A percentile compares a stretch with the other conserved stretches of the same genome.
Conservation (phyloP, 2,329 filamentous ascomycete species). For the Talaromyces atroroseus region DNA sequence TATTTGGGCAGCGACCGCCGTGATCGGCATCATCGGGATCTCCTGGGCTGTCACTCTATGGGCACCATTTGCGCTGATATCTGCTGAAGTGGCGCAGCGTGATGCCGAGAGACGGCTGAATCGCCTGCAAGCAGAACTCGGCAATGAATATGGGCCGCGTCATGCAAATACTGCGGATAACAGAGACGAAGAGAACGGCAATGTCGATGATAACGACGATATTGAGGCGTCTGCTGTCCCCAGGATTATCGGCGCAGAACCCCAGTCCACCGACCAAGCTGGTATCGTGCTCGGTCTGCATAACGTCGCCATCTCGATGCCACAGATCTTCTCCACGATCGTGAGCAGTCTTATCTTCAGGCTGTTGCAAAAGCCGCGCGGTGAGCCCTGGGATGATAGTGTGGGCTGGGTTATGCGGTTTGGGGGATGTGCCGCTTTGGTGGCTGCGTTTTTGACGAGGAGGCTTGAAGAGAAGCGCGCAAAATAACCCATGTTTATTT, state of each 20-base stretch:
- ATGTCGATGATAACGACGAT: slow-evolving; percentile 23
- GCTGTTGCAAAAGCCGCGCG: slow-evolving; percentile 78
- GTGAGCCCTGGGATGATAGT: slow-evolving; percentile 76
- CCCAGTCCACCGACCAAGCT: slow-evolving; percentile 63
- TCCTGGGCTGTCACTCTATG: slow-evolving; percentile 91
- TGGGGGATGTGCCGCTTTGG: slow-evolving; percentile 70
- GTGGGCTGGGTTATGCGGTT: slow-evolving; percentile 82
- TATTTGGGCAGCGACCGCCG: slow-evolving; percentile 64
- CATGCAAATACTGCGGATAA: neutral
- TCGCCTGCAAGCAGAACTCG: slow-evolving; percentile 31
- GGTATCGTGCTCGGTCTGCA: slow-evolving; percentile 91
- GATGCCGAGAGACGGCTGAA: slow-evolving; percentile 60
- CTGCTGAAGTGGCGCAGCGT: slow-evolving; percentile 79
- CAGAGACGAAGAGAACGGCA: neutral
- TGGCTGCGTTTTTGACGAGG: slow-evolving; percentile 68
- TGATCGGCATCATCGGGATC: slow-evolving; percentile 78
- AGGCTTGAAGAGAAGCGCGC: slow-evolving; percentile 57
- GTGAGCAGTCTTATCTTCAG: slow-evolving; percentile 80
- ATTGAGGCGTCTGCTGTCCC: slow-evolving; percentile 18
- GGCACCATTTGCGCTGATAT: slow-evolving; percentile 94
- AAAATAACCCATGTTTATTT: neutral
- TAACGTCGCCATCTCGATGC: slow-evolving; percentile 88
- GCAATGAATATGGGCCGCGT: neutral
- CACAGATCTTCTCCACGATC: slow-evolving; percentile 84
- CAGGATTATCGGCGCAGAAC: slow-evolving; percentile 24